phyloP scores from a whole-genome alignment of 2,329 filamentous ascomycete species.

The Fusarium coicis region DNA sequence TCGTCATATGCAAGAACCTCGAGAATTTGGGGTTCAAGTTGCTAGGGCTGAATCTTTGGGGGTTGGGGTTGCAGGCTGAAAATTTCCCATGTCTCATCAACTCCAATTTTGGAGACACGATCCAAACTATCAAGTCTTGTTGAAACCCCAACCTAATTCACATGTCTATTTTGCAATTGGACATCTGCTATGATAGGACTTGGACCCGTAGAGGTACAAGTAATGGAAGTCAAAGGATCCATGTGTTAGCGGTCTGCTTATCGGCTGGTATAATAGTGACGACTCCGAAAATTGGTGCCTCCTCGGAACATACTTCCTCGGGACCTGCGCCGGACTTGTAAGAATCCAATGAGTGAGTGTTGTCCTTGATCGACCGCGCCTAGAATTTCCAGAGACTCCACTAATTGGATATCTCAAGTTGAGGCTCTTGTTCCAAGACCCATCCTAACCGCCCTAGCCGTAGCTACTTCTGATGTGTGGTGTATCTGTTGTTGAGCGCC shows the following conservation, averaged over 20 bases:
- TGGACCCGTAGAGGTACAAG: neutral
- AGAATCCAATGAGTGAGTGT: neutral
- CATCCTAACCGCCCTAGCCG: neutral
- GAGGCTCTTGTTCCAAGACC: constrained; percentile 26
- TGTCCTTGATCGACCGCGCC: neutral
- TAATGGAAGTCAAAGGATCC: neutral
- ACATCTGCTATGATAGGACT: neutral
- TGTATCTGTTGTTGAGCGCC: constrained; percentile 4
- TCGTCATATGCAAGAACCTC: neutral
- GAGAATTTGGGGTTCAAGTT: constrained; percentile 31
- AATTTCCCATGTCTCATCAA: constrained; percentile 22
- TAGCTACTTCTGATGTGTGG: neutral
- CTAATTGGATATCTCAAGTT: constrained; percentile 8
- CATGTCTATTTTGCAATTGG: constrained; percentile 3
- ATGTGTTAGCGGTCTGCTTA: constrained; percentile 4
- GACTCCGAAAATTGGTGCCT: constrained; percentile 20
- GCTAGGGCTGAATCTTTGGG: constrained; percentile 35
- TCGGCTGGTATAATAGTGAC: constrained; percentile 8
- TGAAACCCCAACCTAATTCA: constrained; percentile 39
- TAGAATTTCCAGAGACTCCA: constrained; percentile 4
- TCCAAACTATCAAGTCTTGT: constrained; percentile 11
- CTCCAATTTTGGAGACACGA: constrained; percentile 9
- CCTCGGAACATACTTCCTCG: constrained; percentile 36
- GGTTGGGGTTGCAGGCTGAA: constrained; percentile 34
- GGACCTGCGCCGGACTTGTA: constrained; percentile 22